Evolutionary conservation across 371 early-diverging fungal species (phyloP).

Genomic region (Apophysomyces variabilis): DNA sequence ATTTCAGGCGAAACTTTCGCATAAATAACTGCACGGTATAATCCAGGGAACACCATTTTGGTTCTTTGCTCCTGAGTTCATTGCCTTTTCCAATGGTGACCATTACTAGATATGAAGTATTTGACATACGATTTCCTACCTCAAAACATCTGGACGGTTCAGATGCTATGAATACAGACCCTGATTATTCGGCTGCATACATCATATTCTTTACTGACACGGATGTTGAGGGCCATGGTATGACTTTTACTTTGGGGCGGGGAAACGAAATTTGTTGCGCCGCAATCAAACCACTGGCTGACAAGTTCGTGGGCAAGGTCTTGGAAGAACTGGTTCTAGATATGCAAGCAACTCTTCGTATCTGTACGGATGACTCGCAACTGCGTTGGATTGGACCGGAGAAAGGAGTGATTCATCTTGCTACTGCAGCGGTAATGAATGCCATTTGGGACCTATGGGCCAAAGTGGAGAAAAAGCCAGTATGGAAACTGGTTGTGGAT

Average conservation of each 20-base stretch:
- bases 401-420: slow-evolving; percentile 56
- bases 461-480: slow-evolving; percentile 55
- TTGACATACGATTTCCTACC: slow-evolving; percentile 58
- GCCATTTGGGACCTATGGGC: slow-evolving; percentile 64
- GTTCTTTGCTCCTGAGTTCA: too few species aligned
- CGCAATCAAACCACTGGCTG: slow-evolving; percentile 48
- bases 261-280: slow-evolving; percentile 51
- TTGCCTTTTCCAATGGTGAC: background rate
- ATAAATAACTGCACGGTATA: too few species aligned
- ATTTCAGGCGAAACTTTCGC: too few species aligned
- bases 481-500: slow-evolving; percentile 58
- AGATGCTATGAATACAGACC: slow-evolving; percentile 60
- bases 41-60: too few species aligned
- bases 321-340: slow-evolving; percentile 35
- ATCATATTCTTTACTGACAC: slow-evolving; percentile 51
- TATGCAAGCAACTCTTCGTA: slow-evolving; percentile 52
- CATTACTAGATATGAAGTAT: slow-evolving; percentile 49
- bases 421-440: slow-evolving; percentile 59
- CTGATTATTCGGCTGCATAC: slow-evolving; percentile 60
- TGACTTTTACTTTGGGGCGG: slow-evolving; percentile 58
- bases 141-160: slow-evolving; percentile 52
- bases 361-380: slow-evolving; percentile 57
- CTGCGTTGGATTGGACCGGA: slow-evolving; percentile 61
- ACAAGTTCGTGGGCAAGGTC: slow-evolving; percentile 46
- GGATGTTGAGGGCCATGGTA: slow-evolving; percentile 47